Evolutionary conservation across 495 filamentous ascomycete species (phyloP).

Genomic region (Daldinia loculata): DNA sequence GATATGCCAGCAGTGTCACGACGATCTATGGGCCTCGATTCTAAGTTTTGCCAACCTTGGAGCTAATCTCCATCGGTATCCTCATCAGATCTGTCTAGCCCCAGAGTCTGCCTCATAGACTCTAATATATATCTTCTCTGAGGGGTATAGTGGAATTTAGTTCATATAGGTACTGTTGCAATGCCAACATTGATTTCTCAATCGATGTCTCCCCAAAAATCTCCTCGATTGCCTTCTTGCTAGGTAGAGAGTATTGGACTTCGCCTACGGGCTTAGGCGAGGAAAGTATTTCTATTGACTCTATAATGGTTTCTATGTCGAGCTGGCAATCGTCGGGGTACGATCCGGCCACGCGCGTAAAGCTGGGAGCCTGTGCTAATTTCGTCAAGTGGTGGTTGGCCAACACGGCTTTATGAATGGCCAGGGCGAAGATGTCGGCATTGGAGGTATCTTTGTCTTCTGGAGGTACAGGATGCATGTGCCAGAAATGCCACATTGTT

Average conservation of each 20-base stretch:
- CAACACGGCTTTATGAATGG: slow-evolving; percentile 22
- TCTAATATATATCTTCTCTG: neutral
- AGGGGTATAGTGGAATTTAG: too few species aligned
- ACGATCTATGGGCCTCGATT: neutral
- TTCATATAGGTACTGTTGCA: slow-evolving; percentile 22
- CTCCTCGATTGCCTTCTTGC: neutral
- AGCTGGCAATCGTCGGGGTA: slow-evolving; percentile 28
- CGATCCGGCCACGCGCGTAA: neutral
- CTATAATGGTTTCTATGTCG: slow-evolving; percentile 34
- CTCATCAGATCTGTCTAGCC: neutral
- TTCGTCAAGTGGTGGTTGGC: slow-evolving; percentile 5
- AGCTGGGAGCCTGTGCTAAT: slow-evolving; percentile 3
- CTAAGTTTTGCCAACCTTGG: neutral
- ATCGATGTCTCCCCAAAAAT: slow-evolving; percentile 25
- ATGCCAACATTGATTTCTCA: slow-evolving; percentile 17
- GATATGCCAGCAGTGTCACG: neutral
- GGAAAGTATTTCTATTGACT: slow-evolving; percentile 9
- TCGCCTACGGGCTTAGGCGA: neutral
- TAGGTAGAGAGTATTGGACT: neutral
- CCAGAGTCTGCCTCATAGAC: neutral
- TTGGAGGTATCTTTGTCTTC: neutral
- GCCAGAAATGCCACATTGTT: slow-evolving; percentile 43
- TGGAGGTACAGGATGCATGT: neutral
- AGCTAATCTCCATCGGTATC: neutral
- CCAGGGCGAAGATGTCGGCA: slow-evolving; percentile 3